Conservation (phyloP, 257 asterid species). For the Leptodermis oblonga region DNA sequence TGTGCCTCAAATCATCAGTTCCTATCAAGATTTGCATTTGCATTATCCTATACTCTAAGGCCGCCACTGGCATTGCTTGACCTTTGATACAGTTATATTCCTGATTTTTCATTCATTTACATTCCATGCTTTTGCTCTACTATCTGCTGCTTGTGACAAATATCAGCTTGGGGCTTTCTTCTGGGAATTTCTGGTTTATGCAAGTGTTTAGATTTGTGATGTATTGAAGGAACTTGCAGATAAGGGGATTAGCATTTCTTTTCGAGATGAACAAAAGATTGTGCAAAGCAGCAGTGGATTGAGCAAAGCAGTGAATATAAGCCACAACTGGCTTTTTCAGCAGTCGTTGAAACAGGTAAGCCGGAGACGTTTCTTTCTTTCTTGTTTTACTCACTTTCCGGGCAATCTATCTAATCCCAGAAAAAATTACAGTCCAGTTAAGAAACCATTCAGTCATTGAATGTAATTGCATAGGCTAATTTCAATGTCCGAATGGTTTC, state of each 20-base stretch:
- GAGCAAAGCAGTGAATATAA: conserved; percentile 19
- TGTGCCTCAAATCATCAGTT: not conserved
- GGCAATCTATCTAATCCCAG: no score
- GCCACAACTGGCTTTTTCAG: conserved; percentile 16
- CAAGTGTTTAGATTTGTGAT: not conserved
- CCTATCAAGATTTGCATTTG: not conserved
- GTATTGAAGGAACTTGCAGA: conserved; percentile 32
- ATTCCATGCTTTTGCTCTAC: not conserved
- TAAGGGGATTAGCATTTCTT: conserved; percentile 42
- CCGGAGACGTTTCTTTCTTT: not conserved
- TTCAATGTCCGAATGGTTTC: no score
- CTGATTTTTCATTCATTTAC: not conserved
- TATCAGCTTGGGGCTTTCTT: not conserved
- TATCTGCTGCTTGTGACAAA: not conserved
- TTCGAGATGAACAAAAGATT: conserved; percentile 41
- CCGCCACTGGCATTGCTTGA: not conserved
- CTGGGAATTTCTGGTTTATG: not conserved
- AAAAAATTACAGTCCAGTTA: no score
- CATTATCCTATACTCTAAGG: not conserved
- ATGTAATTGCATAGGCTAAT: no score
- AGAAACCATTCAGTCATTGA: no score
- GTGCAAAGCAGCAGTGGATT: conserved; percentile 28
- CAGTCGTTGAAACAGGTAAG: not conserved
- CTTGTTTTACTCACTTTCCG: not conserved
- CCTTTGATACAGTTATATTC: not conserved